These are phyloP conservation scores for Infundibulicybe gibba DNA, from an alignment of 768 basidiomycete genomes.

Conservation along the genomic window DNA sequence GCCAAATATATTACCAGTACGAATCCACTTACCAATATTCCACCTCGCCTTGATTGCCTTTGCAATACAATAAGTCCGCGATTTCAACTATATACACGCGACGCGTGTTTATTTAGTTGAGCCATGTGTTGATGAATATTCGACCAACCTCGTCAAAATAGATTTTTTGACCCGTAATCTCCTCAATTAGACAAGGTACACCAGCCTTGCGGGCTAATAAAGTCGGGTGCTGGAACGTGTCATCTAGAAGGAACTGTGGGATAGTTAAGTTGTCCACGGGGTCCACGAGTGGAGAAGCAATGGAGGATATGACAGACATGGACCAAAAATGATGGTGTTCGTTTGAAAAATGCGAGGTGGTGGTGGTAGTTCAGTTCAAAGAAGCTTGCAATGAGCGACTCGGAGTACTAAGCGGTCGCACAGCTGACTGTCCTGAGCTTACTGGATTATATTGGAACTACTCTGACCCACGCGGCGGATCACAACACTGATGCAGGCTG, in stretches of 20 bases:
- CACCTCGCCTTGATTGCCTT: constrained; percentile 27
- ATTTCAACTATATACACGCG: constrained; percentile 15
- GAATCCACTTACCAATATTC: constrained; percentile 15
- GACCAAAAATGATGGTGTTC: too few relatives aligned
- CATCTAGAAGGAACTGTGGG: constrained; percentile 63
- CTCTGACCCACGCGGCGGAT: too few relatives aligned
- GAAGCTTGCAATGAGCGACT: too few relatives aligned
- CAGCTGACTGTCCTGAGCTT: too few relatives aligned
- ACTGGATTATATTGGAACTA: too few relatives aligned
- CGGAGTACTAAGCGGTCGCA: too few relatives aligned
- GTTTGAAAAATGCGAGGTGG: too few relatives aligned
- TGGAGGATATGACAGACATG: too few relatives aligned
- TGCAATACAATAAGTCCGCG: constrained; percentile 31
- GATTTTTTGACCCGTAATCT: constrained; percentile 37
- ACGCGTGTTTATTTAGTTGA: constrained; percentile 4
- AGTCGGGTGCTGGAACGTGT: constrained; percentile 37
- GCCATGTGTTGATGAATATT: too few relatives aligned
- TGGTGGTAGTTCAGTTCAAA: too few relatives aligned
- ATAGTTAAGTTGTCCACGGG: constrained; percentile 50
- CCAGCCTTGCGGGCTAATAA: constrained; percentile 30
- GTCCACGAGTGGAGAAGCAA: too few relatives aligned
- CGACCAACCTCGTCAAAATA: constrained; percentile 35
- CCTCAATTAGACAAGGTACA: constrained; percentile 51
- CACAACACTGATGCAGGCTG: too few relatives aligned
- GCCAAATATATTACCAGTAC: not conserved